Evolutionary conservation across 2,329 filamentous ascomycete species (phyloP), one percentile per base, ranked within the genome.

Genomic region (Penicillium sp.): DNA sequence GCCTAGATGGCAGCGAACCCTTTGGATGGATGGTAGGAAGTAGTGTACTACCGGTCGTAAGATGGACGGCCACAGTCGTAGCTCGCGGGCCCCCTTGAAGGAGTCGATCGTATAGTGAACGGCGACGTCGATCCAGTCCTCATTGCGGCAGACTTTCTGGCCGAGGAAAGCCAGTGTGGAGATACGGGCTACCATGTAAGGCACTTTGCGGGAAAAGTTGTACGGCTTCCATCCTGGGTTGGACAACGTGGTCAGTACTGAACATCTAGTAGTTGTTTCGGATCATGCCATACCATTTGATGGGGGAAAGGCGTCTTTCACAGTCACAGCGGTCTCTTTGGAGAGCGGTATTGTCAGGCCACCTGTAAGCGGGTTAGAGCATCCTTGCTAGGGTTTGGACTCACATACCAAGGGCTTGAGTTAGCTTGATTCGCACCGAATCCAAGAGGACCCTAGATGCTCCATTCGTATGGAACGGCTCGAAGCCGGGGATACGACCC

Each of bases 191-290:
- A 87, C 74, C 4, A 80, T 75, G 22, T 81, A 75, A 2, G 85
- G 74, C 44, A 82, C 73, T 55, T 84, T 80, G 0, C 79, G 78
- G 37, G 83, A 81, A 62, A 84, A 77, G 61, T 78, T 79, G 50
- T 84, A 78, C 0, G 81, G 67, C 1, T 79, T 84, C 84, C 84
- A 86, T 58, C 85, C 82, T 69, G 31, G 4, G 31, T 63, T 29
- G 59, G 37, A 45, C n/a, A 37, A 31, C 5, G 21, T 24, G 46
- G 24, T n/a, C 19, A 31, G 37, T 19, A 33, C 14, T 22, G 14
- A 31, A 14, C 5, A 19, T 29, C 19, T 13, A 8, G 13, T 47
- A 6, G 13, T 47, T 4, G 8, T n/a, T 19, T 16, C 44, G 22
- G n/a, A 50, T 31, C 7, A 42, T 7, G 27, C 14, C 63, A 31